These are phyloP conservation scores for Salix suchowensis DNA, from an alignment of 345 rosid species.

Conservation along the genomic window DNA sequence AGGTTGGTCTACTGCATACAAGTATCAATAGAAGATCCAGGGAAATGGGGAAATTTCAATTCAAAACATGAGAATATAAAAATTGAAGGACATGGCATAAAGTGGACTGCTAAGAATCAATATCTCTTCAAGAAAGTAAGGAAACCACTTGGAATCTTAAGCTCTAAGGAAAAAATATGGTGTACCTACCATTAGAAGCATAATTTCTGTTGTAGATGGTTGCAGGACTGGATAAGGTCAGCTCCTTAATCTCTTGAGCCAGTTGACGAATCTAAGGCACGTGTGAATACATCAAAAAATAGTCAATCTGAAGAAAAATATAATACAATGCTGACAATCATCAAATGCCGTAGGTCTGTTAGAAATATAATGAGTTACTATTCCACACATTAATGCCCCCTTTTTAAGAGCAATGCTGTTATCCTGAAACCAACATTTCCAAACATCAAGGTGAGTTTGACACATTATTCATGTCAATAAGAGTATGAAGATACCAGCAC, in stretches of 20 bases:
- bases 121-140: neutral
- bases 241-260: slow-evolving; percentile 89
- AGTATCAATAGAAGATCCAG: neutral
- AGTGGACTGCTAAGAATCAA: neutral
- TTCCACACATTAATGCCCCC: neutral
- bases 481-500: neutral
- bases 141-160: neutral
- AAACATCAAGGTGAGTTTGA: too few species aligned
- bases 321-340: neutral
- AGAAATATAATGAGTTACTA: neutral
- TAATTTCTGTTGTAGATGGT: slow-evolving; percentile 70
- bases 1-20: neutral
- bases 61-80: neutral
- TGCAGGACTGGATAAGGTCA: slow-evolving; percentile 56
- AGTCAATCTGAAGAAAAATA: neutral
- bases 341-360: neutral
- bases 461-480: neutral
- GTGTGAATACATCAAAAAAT: slow-evolving; percentile 5
- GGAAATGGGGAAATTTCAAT: neutral
- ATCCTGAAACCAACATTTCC: too few species aligned
- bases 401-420: neutral
- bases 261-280: slow-evolving; percentile 58
- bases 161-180: neutral
- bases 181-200: slow-evolving; percentile 41
- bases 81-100: neutral